Evolutionary conservation across 164 flowering plant species (phyloP), one percentile per base, ranked within the genome.

Genomic region (Macadamia integrifolia): DNA sequence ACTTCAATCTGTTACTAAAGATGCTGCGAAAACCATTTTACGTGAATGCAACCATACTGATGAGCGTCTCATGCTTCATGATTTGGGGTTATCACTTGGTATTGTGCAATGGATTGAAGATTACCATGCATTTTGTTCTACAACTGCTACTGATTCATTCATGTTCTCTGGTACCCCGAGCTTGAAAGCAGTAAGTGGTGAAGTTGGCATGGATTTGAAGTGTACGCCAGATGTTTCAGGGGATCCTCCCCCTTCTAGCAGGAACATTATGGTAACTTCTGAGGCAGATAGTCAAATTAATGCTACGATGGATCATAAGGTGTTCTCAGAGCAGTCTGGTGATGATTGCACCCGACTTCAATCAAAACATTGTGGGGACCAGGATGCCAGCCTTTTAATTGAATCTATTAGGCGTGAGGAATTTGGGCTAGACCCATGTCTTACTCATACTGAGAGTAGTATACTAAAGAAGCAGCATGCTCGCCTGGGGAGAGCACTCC

Each of bases 391-490:
- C 57, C 65, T 63, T 59, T 62, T 92, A 64, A 78, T 95, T 78
- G 91, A 90, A 73, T 83, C 86, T 66, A 92, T 95, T 68, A 86
- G 97, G 77, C 81, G 82, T 35, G 99, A 95, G 23, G 99, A 95
- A 72, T 95, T 95, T 83, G 99, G 99, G 68, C 80, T 95, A 32
- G 90, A 81, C 70, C 76, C 88, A 57, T 66, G 60, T 83, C 79
- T 83, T 65, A 73, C 87, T n/a, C 65, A 61, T 52, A 52, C 55
- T 6, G 92, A 88, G 71, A 86, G 72, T 77, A 76, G 68, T 74
- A 78, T 95, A 83, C 72, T 95, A 72, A 77, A 79, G 77, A 95
- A 92, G 84, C 99, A 95, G 74, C 99, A 95, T 88, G 97, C 97
- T 72, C 91, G 97, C 35, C 77, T 92, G 42, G 98, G 99, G 62